Base-by-base conservation (phyloP, 2,329 filamentous ascomycete species). In the Keithomyces neogunnii region DNA sequence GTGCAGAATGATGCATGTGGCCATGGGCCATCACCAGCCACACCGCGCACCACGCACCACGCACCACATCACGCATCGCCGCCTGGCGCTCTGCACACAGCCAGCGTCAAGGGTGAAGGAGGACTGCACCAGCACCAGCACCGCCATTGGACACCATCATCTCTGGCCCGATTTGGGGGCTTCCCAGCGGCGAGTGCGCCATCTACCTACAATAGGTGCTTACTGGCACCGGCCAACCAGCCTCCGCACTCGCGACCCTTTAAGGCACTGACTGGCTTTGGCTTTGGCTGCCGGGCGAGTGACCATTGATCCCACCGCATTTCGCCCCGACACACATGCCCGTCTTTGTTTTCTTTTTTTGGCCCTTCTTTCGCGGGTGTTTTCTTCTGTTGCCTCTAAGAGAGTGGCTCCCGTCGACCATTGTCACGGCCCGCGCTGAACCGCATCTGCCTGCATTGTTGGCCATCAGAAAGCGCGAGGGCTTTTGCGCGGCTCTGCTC, bases 341-440 rank as follows among this genome's bases (percentile, higher is more conserved):
- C 40, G 40, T 38, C 42, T 30, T 45, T 40, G 28, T 32, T 50
- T 46, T 26, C 13, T n/a, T 32, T 32, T n/a, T 5, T 6, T 35
- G 5, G 5, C 33, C 10, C 10, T 43, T 32, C 8, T 26, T 43
- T 43, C 3, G 28, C 6, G 6, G 6, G 1, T 40, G 5, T 36
- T 32, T 46, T 3, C 36, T 45, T 40, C 13, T 44, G 9, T 13
- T 10, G 19, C 28, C 28, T 5, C 33, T 9, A 45, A 29, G 10
- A 29, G 28, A 38, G 42, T 29, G 31, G 48, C 42, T 45, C 40
- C 28, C 32, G 42, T 45, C 40, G 32, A 35, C 48, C 42, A 42
- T 45, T 32, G 13, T 31, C 40, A 19, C 39, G 39, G 39, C 33
- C 39, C 48, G 48, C 48, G 48, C 40, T 19, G 48, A 50, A 38